Conservation (phyloP, 495 filamentous ascomycete genomes). For the Neurospora sp. region DNA sequence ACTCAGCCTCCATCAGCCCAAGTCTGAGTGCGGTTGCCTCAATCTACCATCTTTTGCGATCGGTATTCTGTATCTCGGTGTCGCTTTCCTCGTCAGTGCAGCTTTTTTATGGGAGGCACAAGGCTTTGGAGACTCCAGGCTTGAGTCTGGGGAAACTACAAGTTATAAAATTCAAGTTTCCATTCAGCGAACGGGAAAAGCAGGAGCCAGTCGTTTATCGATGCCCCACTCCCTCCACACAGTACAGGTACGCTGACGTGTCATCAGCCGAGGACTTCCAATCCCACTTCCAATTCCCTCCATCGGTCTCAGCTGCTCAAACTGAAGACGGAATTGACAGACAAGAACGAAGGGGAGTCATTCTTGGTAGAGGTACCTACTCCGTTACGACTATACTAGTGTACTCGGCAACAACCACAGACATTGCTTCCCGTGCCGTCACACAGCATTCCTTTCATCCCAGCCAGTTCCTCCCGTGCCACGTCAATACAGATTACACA, state of each 20-base stretch:
- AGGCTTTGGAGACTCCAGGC: neutral
- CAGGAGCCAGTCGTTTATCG: neutral
- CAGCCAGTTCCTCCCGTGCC: neutral
- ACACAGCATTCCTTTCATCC: neutral
- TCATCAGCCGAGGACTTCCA: neutral
- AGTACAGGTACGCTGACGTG: neutral
- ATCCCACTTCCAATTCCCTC: neutral
- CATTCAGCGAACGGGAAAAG: neutral
- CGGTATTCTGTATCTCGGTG: neutral
- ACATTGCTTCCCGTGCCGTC: neutral
- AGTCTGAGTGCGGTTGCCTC: neutral
- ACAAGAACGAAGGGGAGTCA: neutral
- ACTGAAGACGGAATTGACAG: neutral
- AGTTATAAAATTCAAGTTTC: neutral
- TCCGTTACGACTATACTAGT: neutral
- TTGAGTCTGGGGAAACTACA: neutral
- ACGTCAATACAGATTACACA: neutral
- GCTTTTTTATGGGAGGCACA: neutral
- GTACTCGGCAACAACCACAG: neutral
- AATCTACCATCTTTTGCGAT: neutral
- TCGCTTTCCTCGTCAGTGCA: neutral
- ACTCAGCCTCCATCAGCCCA: neutral
- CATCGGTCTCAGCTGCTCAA: neutral
- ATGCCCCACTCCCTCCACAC: neutral
- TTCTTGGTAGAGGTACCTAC: neutral